Conservation (phyloP, 305 asterid species). For the Plantago lanceolata region DNA sequence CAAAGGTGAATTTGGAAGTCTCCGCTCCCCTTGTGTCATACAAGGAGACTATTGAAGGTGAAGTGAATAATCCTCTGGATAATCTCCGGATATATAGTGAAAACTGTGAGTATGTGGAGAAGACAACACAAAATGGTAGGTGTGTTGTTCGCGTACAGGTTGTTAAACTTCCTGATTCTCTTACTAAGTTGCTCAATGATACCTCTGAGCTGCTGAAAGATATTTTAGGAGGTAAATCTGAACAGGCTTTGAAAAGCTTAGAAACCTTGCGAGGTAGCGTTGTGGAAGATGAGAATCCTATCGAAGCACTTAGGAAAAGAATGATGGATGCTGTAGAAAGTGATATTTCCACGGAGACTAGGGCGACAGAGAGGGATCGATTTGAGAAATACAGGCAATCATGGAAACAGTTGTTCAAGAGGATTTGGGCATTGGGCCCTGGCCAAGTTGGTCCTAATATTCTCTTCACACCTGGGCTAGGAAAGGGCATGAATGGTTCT, state of each 20-base stretch:
- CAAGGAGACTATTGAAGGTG: constrained; percentile 85
- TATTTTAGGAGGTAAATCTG: constrained; percentile 71
- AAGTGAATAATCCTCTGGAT: constrained; percentile 50
- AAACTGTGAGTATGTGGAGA: constrained; percentile 65
- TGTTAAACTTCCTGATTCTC: constrained; percentile 71
- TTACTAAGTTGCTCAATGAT: constrained; percentile 77
- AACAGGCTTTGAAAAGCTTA: constrained; percentile 55
- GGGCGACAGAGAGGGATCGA: constrained; percentile 51
- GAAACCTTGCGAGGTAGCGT: constrained; percentile 56
- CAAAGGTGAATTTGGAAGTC: constrained; percentile 72
- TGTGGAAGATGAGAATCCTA: constrained; percentile 65
- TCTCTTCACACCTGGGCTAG: constrained; percentile 60
- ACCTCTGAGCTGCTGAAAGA: constrained; percentile 68
- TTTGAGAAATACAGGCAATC: constrained; percentile 44
- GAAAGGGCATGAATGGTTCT: constrained; percentile 39
- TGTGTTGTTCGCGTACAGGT: constrained; percentile 79
- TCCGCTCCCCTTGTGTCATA: constrained; percentile 90
- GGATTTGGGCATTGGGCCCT: constrained; percentile 96
- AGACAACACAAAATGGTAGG: constrained; percentile 80
- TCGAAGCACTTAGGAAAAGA: constrained; percentile 65
- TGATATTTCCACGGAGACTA: constrained; percentile 35
- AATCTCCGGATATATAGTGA: constrained; percentile 49
- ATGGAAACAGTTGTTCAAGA: constrained; percentile 59
- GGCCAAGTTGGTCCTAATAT: constrained; percentile 84
- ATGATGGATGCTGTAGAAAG: constrained; percentile 70